Conservation (phyloP, 2,329 filamentous ascomycete genomes). For the Leptographium wingfieldii region DNA sequence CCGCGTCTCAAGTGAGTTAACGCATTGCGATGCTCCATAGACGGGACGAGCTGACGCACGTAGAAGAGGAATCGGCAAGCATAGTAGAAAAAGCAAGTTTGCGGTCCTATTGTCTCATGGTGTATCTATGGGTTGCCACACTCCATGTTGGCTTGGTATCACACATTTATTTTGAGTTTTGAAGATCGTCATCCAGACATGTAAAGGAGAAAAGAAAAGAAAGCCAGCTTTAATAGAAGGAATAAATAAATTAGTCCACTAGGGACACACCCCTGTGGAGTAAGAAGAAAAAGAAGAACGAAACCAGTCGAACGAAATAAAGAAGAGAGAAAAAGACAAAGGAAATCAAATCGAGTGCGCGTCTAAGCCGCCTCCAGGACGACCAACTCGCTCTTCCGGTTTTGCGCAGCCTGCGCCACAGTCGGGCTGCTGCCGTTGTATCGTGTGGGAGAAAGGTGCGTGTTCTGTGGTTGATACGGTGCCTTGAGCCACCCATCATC, state of each 20-base stretch:
- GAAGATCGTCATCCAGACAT: not conserved
- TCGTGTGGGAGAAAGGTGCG: not conserved
- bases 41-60: no score
- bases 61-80: not conserved
- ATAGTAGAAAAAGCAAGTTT: not conserved
- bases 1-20: not conserved
- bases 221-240: not conserved
- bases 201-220: not conserved
- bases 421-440: constrained; percentile 1
- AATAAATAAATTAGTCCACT: not conserved
- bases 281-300: not conserved
- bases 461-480: constrained; percentile 4
- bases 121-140: not conserved
- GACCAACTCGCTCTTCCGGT: constrained; percentile 41
- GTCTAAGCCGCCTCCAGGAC: constrained; percentile 33
- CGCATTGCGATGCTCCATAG: not conserved
- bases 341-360: not conserved
- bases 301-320: not conserved
- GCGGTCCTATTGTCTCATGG: not conserved
- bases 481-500: not conserved
- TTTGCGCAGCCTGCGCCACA: constrained; percentile 19
- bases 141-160: not conserved
- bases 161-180: not conserved
- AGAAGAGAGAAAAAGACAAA: constrained; percentile 1
- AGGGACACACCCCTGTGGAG: not conserved